Evolutionary conservation across 805 yeast species (phyloP).

Genomic region (Ogataea pilisensis): DNA sequence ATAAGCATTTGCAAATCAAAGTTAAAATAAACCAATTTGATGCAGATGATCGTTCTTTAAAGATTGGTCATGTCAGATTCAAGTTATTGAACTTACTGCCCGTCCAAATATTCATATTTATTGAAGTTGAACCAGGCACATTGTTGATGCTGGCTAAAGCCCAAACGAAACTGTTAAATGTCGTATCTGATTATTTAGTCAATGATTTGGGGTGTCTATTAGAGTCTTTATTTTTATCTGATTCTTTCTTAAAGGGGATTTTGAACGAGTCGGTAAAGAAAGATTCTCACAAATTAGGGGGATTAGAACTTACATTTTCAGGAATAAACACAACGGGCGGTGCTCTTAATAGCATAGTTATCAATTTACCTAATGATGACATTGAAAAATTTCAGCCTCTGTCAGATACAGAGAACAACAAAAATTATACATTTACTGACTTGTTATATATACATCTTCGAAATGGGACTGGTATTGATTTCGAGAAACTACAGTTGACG

Average conservation of each 20-base stretch:
- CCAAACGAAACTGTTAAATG: conserved; percentile 19
- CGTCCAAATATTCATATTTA: conserved; percentile 25
- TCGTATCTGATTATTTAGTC: conserved; percentile 19
- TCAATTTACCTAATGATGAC: conserved; percentile 23
- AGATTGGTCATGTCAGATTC: conserved; percentile 29
- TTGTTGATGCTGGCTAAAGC: conserved; percentile 17
- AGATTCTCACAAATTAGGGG: conserved; percentile 9
- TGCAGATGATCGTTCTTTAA: conserved; percentile 3
- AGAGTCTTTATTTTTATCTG: conserved; percentile 11
- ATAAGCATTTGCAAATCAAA: conserved; percentile 19
- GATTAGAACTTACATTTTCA: conserved; percentile 17
- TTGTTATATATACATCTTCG: conserved; percentile 20
- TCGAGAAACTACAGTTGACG: conserved; percentile 23
- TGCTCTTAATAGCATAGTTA: conserved; percentile 19
- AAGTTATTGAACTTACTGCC: conserved; percentile 24
- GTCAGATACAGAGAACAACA: neutral
- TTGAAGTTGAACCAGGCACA: conserved; percentile 20
- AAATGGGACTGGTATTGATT: conserved; percentile 25
- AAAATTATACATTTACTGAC: conserved; percentile 16
- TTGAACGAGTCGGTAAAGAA: conserved; percentile 10
- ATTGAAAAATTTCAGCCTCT: conserved; percentile 14
- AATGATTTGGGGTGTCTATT: conserved; percentile 22
- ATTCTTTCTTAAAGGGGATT: conserved; percentile 10
- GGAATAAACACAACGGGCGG: conserved; percentile 16
- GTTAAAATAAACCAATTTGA: conserved; percentile 21